Evolutionary conservation across 2,329 filamentous ascomycete species (phyloP), one percentile per base, ranked within the genome.

Genomic region (Diaporthe sp.): DNA sequence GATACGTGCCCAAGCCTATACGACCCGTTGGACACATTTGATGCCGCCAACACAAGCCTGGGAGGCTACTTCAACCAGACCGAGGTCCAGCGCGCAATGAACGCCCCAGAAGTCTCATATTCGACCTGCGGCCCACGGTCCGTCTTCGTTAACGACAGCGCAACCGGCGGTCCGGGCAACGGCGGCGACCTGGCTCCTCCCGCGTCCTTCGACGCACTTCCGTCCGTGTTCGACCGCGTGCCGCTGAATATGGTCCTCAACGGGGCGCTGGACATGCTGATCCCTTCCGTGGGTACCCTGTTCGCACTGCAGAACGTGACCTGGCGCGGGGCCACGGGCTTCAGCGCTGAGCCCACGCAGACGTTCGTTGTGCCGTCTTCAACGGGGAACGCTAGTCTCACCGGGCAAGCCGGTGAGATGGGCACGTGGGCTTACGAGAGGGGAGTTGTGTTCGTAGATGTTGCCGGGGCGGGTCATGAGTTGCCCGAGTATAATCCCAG

Each of bases 281-380:
- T 95, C 13, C 85, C 92, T n/a, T 86, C 88, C 78, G 93, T 94
- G 81, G 94, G 93, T n/a, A 93, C 93, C 0, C 86, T 96, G 1
- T 85, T 95, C 12, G 89, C 89, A 1, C 91, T 96, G 74, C 94
- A 96, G 81, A 95, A 95, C 84, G 94, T 96, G 91, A 95, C 93
- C 0, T 96, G 92, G 91, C 90, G 90, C 74, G 94, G 93, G 7
- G 81, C 87, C 54, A 89, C 93, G 67, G 94, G 94, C 0, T 96
- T 97, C 86, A 89, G 92, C 76, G 81, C 82, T 1, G 82, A 84
- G 1, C 94, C 94, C 0, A 81, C 81, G 2, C 87, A 91, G 69
- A 90, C 91, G 3, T 92, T 94, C 80, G 94, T 90, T 80, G 92
- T 95, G 0, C 93, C 94, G 0, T 91, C 80, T 89, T 92, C 78